Evolutionary conservation across 352 stramenopile species (phyloP), one percentile per base, ranked within the genome.

Genomic region (Globisporangium acanthophoron): DNA sequence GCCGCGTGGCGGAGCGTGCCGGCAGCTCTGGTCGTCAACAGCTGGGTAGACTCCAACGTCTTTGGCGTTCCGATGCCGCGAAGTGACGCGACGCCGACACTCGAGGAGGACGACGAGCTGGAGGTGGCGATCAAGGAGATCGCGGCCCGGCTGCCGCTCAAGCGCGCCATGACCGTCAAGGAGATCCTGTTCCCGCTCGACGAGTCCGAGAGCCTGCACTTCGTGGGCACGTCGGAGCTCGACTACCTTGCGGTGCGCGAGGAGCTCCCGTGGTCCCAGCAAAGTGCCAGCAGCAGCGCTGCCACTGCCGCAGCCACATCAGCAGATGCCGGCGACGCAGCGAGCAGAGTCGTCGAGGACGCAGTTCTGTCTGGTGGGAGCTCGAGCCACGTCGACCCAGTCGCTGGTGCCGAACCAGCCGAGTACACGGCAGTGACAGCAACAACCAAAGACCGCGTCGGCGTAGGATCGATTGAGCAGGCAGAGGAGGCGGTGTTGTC

Each of bases 101-200:
- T 41, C n/a, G 52, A 59, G 20, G 37, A 1, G 3, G 58, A 64
- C 16, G 52, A 54, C 37, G 58, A 29, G n/a, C 29, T 64, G 12
- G 58, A 64, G 21, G 9, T 37, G 35, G 24, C 33, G 37, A 49
- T 64, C 52, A 64, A 64, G 37, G 58, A 64, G 44, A 46, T 52
- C 15, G 40, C 52, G 45, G 56, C 45, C 35, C 46, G 50, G 31
- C 52, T 64, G 24, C 58, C 58, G 37, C 45, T 64, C 8, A 59
- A 55, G 52, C 58, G 52, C 52, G 52, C 51, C 11, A 59, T 64
- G 58, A 35, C 58, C 37, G 39, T 59, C 44, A 59, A 64, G 39
- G 58, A 64, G 45, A 47, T 64, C 43, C 20, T 64, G 52, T 55
- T 33, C 37, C 58, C 58, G 7, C 35, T 39, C 1, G 52, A 59